Base-by-base conservation (phyloP, 805 yeast genomes). In the Candida easanensis region DNA sequence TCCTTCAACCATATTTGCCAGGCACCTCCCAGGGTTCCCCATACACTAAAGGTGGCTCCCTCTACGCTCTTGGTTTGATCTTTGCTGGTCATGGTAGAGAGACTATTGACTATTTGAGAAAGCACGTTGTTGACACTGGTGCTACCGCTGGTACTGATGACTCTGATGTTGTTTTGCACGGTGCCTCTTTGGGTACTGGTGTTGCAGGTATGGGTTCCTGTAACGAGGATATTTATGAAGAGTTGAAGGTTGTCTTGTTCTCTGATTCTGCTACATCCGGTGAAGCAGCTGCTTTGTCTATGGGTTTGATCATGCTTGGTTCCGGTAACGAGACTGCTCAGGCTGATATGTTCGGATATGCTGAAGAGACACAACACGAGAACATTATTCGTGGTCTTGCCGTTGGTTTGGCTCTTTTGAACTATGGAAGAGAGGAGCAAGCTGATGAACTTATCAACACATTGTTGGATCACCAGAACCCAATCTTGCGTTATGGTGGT, bases 41-140 rank as follows among this genome's bases (percentile, higher is more conserved):
- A 39, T 93, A 88, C 64, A 86, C 96, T 10, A 89, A 89, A 62
- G 99, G 98, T 67, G 99, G 99, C 35, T 85, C 97, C 3, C 73
- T 91, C 46, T 93, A 82, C 63, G 99, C 95, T 27, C 73, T 93
- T 34, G 99, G 98, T 28, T 78, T 93, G 53, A 82, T 93, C 23
- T 91, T 85, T 69, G 97, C 98, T 18, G 98, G 99, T 26, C 96
- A 89, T 60, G 98, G 98, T 39, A 77, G 84, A 54, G 96, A 89
- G 58, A 82, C 83, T 34, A 81, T 87, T 38, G 89, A 81, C 37
- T 88, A 83, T 62, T 74, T 93, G 58, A 80, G 87, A 61, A 72
- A 74, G 53, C 83, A 83, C 50, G 70, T 89, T 42, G 82, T 80
- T 44, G 87, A 82, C 44, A 70, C 74, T 47, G 82, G 83, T 32